phyloP scores from a whole-genome alignment of 441 rosid species.

The Populus trichocarpa region DNA sequence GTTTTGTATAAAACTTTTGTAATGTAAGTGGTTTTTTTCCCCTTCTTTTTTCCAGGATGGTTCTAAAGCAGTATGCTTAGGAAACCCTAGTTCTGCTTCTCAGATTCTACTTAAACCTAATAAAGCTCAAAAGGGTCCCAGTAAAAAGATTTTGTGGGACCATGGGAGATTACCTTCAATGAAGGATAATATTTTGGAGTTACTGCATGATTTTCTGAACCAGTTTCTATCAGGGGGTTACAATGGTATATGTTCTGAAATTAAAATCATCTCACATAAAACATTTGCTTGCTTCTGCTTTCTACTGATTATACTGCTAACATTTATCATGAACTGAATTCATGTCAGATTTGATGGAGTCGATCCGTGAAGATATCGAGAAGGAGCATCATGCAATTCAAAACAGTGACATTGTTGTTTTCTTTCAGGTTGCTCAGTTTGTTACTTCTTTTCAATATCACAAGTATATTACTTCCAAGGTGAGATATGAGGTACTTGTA shows the following conservation, averaged over 20 bases:
- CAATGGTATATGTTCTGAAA: constrained; percentile 56
- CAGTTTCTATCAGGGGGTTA: constrained; percentile 88
- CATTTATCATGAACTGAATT: constrained; percentile 22
- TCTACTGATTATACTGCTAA: constrained; percentile 17
- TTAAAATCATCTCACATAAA: background rate
- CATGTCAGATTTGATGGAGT: constrained; percentile 78
- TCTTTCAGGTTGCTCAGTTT: constrained; percentile 85
- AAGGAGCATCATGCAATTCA: constrained; percentile 89
- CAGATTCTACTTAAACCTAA: constrained; percentile 46
- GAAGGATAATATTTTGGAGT: constrained; percentile 51
- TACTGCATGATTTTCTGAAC: constrained; percentile 76
- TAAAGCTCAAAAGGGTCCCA: constrained; percentile 42
- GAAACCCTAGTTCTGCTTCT: constrained; percentile 53
- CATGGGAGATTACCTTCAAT: constrained; percentile 49
- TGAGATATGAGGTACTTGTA: constrained; percentile 34
- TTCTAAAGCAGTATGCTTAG: constrained; percentile 65
- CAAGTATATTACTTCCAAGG: constrained; percentile 57
- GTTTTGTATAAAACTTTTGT: background rate
- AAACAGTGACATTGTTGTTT: constrained; percentile 64
- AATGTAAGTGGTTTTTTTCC: background rate
- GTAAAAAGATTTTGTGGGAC: constrained; percentile 66
- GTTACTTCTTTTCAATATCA: constrained; percentile 78
- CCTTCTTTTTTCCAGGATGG: constrained; percentile 63
- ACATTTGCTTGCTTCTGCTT: constrained; percentile 8
- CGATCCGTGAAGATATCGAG: constrained; percentile 76